Base-by-base conservation (phyloP, 768 basidiomycete genomes). In the Lactarius vividus region DNA sequence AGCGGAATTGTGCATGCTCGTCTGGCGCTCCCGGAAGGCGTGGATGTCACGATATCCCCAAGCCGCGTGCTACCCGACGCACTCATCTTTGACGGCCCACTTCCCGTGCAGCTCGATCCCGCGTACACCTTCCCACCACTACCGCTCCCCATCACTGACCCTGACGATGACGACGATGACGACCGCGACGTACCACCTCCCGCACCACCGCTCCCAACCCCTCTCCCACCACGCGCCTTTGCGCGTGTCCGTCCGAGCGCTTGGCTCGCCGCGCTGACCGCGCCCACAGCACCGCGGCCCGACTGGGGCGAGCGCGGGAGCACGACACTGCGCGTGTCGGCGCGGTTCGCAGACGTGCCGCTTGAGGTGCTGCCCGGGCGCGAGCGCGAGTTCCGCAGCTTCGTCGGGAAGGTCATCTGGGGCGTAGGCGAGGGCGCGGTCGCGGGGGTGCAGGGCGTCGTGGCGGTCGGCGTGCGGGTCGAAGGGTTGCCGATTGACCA, bases 291-390 rank as follows among this genome's bases (percentile, higher is more conserved):
- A 77, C 13, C 76, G 76, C 33, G 82, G 79, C 57, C 76, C 18
- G 71, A 63, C 16, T 69, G 79, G 15, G 76, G 78, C 20, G 82
- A 80, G 40, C 82, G 76, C 9, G 82, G 83, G 23, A 88, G 87
- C 4, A 79, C 84, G 1, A 77, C 79, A 4, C 86, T 86, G 67
- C 76, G 77, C 0, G 84, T 94, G 15, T 80, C 82, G 0, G 89
- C 92, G 8, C 80, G 81, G 69, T 82, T 94, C 56, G 79, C 82
- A 2, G 88, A 93, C 69, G 87, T 91, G 11, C 90, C 92, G 16
- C 76, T 94, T 33, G 78, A 91, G 64, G 88, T 94, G 11, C 78
- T 94, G 0, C 90, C 91, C 0, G 91, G 92, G 7, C 82, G 92
- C 52, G 83, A 92, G 74, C 85, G 81, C 66, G 84, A 89, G 71